Evolutionary conservation across 2,329 filamentous ascomycete species (phyloP).

Genomic region (Colletotrichum sp.): DNA sequence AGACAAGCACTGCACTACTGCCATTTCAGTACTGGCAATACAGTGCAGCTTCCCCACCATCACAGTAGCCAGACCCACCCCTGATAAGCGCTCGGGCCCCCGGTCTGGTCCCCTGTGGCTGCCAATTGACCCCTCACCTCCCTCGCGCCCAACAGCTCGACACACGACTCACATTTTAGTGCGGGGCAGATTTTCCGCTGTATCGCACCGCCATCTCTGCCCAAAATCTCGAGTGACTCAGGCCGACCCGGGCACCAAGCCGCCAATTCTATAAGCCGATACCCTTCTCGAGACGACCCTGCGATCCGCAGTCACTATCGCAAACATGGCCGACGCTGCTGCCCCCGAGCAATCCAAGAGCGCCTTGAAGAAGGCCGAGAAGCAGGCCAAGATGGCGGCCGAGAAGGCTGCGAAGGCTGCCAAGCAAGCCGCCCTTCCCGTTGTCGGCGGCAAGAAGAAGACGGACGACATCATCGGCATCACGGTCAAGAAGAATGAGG

Average conservation of each 20-base stretch:
- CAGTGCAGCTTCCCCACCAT: neutral
- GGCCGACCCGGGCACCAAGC: slow-evolving; percentile 16
- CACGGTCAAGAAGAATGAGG: slow-evolving; percentile 81
- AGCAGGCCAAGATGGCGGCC: slow-evolving; percentile 64
- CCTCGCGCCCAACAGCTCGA: slow-evolving; percentile 12
- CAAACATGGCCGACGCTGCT: slow-evolving; percentile 24
- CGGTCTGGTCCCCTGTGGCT: neutral
- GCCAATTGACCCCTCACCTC: slow-evolving; percentile 21
- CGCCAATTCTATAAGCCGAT: slow-evolving; percentile 4
- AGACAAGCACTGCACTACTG: neutral
- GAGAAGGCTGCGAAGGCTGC: slow-evolving; percentile 68
- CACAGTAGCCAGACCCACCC: neutral
- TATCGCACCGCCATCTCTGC: slow-evolving; percentile 16
- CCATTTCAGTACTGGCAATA: accelerated
- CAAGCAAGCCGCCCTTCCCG: slow-evolving; percentile 56
- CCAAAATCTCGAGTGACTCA: slow-evolving; percentile 21
- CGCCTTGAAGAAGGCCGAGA: slow-evolving; percentile 70
- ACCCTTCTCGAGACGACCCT: slow-evolving; percentile 5
- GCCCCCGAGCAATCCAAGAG: slow-evolving; percentile 57
- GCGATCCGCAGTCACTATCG: slow-evolving; percentile 9
- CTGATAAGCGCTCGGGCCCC: neutral
- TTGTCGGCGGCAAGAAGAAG: slow-evolving; percentile 65
- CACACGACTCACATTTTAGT: slow-evolving; percentile 19
- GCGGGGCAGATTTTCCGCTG: slow-evolving; percentile 21
- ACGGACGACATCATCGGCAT: slow-evolving; percentile 81